A percentile compares a stretch with the other conserved stretches of the same genome.
phyloP scores from a whole-genome alignment of 805 yeast genomes.

The Teunomyces barrocoloradensis region DNA sequence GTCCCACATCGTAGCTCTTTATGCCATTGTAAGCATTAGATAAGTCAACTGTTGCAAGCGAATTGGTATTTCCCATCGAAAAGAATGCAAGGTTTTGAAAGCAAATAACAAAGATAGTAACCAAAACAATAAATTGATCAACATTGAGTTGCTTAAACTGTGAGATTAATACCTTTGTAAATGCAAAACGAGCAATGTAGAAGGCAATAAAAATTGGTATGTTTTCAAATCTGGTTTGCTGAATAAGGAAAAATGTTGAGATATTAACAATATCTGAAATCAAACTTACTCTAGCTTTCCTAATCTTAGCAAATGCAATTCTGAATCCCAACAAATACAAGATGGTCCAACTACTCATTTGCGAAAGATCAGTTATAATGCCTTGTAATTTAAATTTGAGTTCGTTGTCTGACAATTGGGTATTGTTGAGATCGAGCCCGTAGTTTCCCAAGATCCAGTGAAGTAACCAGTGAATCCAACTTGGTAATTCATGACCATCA shows the following conservation, averaged over 20 bases:
- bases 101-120: conserved; percentile 42
- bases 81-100: conserved; percentile 79
- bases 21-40: conserved; percentile 93
- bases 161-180: conserved; percentile 13
- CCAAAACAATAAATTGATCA: conserved; percentile 20
- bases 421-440: conserved; percentile 20
- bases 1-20: conserved; percentile 58
- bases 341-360: conserved; percentile 23
- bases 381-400: conserved; percentile 19
- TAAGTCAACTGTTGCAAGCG: conserved; percentile 85
- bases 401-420: conserved; percentile 5
- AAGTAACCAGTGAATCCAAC: conserved; percentile 23
- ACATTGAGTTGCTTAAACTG: conserved; percentile 9
- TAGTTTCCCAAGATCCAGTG: conserved; percentile 29
- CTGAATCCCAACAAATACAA: conserved; percentile 30
- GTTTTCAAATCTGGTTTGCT: conserved; percentile 53
- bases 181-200: conserved; percentile 21
- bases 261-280: conserved; percentile 35
- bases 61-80: conserved; percentile 87
- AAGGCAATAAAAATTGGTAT: conserved; percentile 54
- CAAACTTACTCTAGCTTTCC: conserved; percentile 22
- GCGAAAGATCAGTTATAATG: conserved; percentile 25
- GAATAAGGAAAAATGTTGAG: conserved; percentile 44
- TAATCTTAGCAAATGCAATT: conserved; percentile 20
- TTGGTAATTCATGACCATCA: conserved; percentile 56